These are phyloP conservation scores for Torulaspora globosa DNA, from an alignment of 1,139 yeast genomes.

Conservation along the genomic window DNA sequence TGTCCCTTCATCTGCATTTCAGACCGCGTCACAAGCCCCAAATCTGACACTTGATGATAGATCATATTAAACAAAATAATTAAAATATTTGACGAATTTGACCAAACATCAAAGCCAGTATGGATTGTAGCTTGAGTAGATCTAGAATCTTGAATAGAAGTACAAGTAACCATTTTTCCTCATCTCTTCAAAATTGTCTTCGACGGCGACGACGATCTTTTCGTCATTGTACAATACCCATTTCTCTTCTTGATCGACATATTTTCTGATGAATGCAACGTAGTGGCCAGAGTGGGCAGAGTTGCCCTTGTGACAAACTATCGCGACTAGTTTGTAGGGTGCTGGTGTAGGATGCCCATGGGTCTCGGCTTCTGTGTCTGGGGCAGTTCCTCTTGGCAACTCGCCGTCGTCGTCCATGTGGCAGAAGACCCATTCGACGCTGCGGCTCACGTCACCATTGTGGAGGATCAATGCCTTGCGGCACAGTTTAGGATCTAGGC, in stretches of 20 bases:
- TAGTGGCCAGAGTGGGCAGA: conserved; percentile 96
- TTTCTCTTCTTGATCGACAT: conserved; percentile 40
- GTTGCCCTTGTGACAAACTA: conserved; percentile 89
- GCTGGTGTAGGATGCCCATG: conserved; percentile 35
- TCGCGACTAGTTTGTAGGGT: conserved; percentile 57
- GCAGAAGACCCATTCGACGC: conserved; percentile 85
- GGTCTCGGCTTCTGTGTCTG: conserved; percentile 24
- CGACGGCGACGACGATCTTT: conserved; percentile 72
- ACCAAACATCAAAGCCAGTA: too few species aligned
- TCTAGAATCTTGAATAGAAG: conserved; percentile 25
- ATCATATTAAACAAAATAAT: neutral
- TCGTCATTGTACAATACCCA: conserved; percentile 95
- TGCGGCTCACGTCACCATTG: conserved; percentile 59
- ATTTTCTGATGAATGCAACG: conserved; percentile 68
- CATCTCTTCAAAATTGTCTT: conserved; percentile 57
- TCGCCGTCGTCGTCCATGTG: conserved; percentile 67
- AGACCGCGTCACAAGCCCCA: neutral
- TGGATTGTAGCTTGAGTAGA: neutral
- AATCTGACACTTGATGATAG: neutral
- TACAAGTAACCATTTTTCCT: conserved; percentile 62
- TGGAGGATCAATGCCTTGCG: conserved; percentile 63
- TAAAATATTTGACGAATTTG: neutral
- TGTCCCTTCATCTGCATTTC: neutral
- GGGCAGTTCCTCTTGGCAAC: conserved; percentile 19
- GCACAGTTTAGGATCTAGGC: conserved; percentile 61